These are phyloP conservation scores for Gossypium raimondii DNA, from an alignment of 345 rosid genomes.

Conservation along the genomic window DNA sequence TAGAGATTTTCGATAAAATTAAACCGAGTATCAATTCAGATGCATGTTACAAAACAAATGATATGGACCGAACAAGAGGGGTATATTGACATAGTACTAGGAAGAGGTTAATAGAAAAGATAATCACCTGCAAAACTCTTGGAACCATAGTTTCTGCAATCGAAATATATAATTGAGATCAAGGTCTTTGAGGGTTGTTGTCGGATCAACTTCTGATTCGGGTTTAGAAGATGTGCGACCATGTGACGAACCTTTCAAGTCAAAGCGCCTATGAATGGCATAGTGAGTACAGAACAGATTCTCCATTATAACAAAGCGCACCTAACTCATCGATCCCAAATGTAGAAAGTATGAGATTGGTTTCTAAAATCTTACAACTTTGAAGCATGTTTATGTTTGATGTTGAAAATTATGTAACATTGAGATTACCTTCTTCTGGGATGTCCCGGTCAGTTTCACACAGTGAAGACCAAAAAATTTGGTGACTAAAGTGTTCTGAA, in stretches of 20 bases:
- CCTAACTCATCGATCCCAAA: conserved; percentile 40
- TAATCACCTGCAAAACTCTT: conserved; percentile 82
- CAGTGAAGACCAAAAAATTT: conserved; percentile 95
- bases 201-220: conserved; percentile 77
- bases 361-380: conserved; percentile 4
- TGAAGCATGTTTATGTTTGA: neutral
- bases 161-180: conserved; percentile 81
- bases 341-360: conserved; percentile 11
- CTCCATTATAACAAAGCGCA: conserved; percentile 92
- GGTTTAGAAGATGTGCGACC: conserved; percentile 85
- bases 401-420: conserved; percentile 1
- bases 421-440: conserved; percentile 77
- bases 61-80: neutral
- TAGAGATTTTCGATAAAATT: neutral
- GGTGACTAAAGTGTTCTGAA: conserved; percentile 82
- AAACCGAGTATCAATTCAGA: neutral
- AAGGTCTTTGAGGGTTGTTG: conserved; percentile 91
- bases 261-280: conserved; percentile 81
- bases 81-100: neutral
- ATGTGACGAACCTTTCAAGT: conserved; percentile 95
- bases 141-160: conserved; percentile 71
- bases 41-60: neutral
- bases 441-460: conserved; percentile 70
- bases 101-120: conserved; percentile 1
- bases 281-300: conserved; percentile 78